These are phyloP conservation scores for Stagonosporopsis rhizophila DNA, from an alignment of 2,329 filamentous ascomycete species.

Conservation along the genomic window DNA sequence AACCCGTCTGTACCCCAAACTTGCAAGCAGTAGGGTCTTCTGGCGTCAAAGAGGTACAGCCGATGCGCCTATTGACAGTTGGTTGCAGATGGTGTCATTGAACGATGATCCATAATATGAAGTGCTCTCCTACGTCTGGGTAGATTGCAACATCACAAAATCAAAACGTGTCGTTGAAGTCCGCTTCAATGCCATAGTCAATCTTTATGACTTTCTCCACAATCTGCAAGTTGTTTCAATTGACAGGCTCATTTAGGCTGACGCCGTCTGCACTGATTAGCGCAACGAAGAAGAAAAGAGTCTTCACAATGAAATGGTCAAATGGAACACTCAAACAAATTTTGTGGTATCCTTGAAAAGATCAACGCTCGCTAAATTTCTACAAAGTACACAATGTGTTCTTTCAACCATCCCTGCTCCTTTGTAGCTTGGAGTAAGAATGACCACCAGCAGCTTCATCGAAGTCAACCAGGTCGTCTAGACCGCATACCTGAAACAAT, in stretches of 20 bases:
- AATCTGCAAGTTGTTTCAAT: not conserved
- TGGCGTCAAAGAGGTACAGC: not conserved
- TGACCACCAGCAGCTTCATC: constrained; percentile 56
- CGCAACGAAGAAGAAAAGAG: too few species aligned
- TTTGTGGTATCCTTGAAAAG: constrained; percentile 12
- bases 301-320: not conserved
- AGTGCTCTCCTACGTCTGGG: not conserved
- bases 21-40: not conserved
- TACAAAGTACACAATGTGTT: not conserved
- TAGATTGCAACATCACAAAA: not conserved
- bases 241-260: too few species aligned
- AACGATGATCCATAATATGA: not conserved
- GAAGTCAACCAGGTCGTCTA: constrained; percentile 60
- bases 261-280: too few species aligned
- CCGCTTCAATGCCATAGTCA: too few species aligned
- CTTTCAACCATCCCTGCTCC: not conserved
- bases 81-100: not conserved
- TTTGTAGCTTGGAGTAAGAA: constrained; percentile 29
- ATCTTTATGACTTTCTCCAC: not conserved
- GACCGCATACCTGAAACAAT: constrained; percentile 61
- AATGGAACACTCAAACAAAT: not conserved
- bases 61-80: not conserved
- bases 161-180: not conserved
- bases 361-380: constrained; percentile 11
- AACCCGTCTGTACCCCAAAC: not conserved